Evolutionary conservation across 2,329 filamentous ascomycete species (phyloP).

Genomic region (Botrytis hyacinthi): DNA sequence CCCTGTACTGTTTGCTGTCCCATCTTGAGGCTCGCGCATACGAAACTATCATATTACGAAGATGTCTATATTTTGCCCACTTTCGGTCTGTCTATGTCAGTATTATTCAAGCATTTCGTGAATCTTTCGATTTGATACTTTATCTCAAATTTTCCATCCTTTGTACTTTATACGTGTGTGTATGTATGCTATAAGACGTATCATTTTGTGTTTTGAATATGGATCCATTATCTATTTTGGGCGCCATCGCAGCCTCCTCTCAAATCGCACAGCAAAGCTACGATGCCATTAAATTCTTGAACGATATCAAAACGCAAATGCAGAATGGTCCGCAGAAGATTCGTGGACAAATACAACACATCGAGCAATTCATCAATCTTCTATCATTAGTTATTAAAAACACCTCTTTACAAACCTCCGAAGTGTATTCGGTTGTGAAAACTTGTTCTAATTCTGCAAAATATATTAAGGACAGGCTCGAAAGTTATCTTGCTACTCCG

Average conservation of each 20-base stretch:
- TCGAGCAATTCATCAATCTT: slow-evolving; percentile 15
- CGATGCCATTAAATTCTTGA: neutral
- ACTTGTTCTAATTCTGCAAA: slow-evolving; percentile 5
- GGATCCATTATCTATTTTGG: slow-evolving; percentile 19
- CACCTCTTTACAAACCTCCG: slow-evolving; percentile 1
- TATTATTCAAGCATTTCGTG: neutral
- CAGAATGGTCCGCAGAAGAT: neutral
- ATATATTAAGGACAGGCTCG: neutral
- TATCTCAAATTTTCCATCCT: neutral
- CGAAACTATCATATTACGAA: neutral
- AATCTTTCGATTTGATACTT: neutral
- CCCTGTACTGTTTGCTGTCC: neutral
- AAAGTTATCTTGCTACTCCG: neutral
- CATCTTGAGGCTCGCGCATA: neutral
- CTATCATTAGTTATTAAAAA: slow-evolving; percentile 1
- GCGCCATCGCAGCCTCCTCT: slow-evolving; percentile 18
- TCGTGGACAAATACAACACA: slow-evolving; percentile 5
- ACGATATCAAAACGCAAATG: slow-evolving; percentile 14
- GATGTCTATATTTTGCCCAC: no score
- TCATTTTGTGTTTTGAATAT: neutral
- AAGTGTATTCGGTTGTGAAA: neutral
- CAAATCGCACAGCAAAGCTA: slow-evolving; percentile 14
- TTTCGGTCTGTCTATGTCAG: neutral
- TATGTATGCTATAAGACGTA: neutral
- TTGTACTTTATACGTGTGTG: neutral